phyloP scores from a whole-genome alignment of 2,329 filamentous ascomycete genomes.

The Ophiostoma triangulosporum region DNA sequence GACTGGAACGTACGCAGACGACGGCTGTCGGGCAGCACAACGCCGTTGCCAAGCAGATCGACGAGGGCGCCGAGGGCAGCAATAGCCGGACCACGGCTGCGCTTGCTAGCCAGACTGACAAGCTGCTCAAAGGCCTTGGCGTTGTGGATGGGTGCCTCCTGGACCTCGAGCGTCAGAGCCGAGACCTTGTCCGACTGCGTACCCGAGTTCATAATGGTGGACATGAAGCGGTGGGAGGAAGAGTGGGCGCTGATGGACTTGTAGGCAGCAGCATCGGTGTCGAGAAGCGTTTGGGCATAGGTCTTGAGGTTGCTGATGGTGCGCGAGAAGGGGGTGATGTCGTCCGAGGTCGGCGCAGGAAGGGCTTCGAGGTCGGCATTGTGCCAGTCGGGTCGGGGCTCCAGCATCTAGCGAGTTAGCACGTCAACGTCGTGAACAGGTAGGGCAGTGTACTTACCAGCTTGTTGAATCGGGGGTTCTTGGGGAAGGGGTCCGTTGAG shows the following conservation, averaged over 20 bases:
- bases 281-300: slow-evolving; percentile 61
- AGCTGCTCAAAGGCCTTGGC: slow-evolving; percentile 78
- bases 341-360: slow-evolving; percentile 30
- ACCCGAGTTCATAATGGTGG: slow-evolving; percentile 91
- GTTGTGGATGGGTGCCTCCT: slow-evolving; percentile 92
- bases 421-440: too few species aligned
- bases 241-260: slow-evolving; percentile 59
- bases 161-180: slow-evolving; percentile 81
- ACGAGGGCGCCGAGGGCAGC: slow-evolving; percentile 87
- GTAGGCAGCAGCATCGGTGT: slow-evolving; percentile 67
- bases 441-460: too few species aligned
- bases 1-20: slow-evolving; percentile 67
- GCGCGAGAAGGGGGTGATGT: slow-evolving; percentile 28
- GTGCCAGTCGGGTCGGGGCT: slow-evolving; percentile 46
- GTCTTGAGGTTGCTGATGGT: slow-evolving; percentile 43
- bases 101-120: slow-evolving; percentile 73
- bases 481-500: slow-evolving; percentile 9
- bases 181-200: slow-evolving; percentile 96
- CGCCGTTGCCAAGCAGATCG: slow-evolving; percentile 83
- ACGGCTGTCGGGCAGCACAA: slow-evolving; percentile 68
- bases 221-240: slow-evolving; percentile 89
- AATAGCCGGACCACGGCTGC: slow-evolving; percentile 83
- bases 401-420: slow-evolving; percentile 31
- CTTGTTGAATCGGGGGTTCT: slow-evolving; percentile 17
- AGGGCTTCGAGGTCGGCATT: slow-evolving; percentile 29